Evolutionary conservation across 129 eudicot species (phyloP).

Genomic region (Chrysanthemum seticuspe): DNA sequence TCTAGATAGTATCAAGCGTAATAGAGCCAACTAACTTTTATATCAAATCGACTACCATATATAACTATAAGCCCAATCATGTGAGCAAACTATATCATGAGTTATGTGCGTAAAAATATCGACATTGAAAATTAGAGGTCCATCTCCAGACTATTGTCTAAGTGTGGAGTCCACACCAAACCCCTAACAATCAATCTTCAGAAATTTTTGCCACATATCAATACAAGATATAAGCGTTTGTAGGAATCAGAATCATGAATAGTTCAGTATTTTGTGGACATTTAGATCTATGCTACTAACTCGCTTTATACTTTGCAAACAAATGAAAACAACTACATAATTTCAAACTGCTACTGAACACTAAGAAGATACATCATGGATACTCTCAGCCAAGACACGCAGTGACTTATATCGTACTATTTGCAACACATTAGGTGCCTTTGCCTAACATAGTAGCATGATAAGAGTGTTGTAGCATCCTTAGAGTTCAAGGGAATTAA

Average conservation of each 20-base stretch:
- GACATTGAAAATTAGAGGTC: neutral
- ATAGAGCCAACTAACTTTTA: neutral
- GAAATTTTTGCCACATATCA: neutral
- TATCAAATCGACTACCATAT: neutral
- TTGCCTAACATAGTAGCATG: no score
- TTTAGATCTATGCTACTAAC: neutral
- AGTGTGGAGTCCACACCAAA: neutral
- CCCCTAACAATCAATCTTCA: neutral
- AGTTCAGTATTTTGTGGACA: neutral
- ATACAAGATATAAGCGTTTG: constrained; percentile 12
- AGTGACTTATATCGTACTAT: neutral
- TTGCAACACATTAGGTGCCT: no score
- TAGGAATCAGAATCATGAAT: neutral
- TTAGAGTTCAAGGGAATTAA: neutral
- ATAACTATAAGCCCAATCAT: neutral
- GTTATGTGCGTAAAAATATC: neutral
- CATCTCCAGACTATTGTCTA: neutral
- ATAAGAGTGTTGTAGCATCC: neutral
- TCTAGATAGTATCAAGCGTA: neutral
- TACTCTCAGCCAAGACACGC: constrained; percentile 12
- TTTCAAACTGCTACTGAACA: neutral
- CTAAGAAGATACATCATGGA: neutral
- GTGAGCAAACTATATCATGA: neutral
- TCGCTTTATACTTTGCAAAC: neutral
- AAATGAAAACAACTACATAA: constrained; percentile 3